phyloP scores from a whole-genome alignment of 1,284 basidiomycete species.

The Sporisorium graminicola region DNA sequence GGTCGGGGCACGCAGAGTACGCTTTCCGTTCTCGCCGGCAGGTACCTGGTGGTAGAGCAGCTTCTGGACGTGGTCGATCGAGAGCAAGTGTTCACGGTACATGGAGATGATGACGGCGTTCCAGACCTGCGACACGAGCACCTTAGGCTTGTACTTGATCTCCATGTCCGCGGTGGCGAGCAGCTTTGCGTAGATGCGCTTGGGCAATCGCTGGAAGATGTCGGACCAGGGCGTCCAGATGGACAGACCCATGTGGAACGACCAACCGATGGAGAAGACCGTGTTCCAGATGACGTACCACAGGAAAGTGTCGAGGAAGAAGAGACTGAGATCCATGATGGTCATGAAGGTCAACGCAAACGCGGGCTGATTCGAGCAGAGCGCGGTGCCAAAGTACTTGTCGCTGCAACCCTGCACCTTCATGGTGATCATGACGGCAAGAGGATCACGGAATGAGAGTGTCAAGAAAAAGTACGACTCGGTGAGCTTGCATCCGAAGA shows the following conservation, averaged over 20 bases:
- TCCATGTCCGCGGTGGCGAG: constrained; percentile 70
- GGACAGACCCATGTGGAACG: constrained; percentile 69
- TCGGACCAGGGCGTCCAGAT: constrained; percentile 70
- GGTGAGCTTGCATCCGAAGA: constrained; percentile 70
- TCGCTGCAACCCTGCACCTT: constrained; percentile 66
- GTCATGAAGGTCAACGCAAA: constrained; percentile 68
- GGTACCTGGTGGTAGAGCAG: constrained; percentile 70
- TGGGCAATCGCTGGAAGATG: constrained; percentile 69
- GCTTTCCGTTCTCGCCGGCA: constrained; percentile 68
- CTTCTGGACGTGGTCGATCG: constrained; percentile 70
- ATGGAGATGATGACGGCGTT: constrained; percentile 70
- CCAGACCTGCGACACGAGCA: constrained; percentile 70
- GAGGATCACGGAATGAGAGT: constrained; percentile 68
- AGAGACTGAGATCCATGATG: constrained; percentile 68
- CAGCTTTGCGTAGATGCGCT: constrained; percentile 70
- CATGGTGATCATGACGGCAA: constrained; percentile 68
- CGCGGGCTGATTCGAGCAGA: constrained; percentile 67
- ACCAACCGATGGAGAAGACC: constrained; percentile 69
- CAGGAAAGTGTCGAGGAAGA: constrained; percentile 70
- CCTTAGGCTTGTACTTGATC: constrained; percentile 70
- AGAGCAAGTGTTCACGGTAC: constrained; percentile 69
- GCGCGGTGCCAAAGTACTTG: constrained; percentile 67
- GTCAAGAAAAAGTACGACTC: constrained; percentile 70
- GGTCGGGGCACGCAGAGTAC: constrained; percentile 68
- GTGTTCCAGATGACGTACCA: constrained; percentile 71